phyloP scores from a whole-genome alignment of 352 stramenopile genomes.

The Peronospora destructor region DNA sequence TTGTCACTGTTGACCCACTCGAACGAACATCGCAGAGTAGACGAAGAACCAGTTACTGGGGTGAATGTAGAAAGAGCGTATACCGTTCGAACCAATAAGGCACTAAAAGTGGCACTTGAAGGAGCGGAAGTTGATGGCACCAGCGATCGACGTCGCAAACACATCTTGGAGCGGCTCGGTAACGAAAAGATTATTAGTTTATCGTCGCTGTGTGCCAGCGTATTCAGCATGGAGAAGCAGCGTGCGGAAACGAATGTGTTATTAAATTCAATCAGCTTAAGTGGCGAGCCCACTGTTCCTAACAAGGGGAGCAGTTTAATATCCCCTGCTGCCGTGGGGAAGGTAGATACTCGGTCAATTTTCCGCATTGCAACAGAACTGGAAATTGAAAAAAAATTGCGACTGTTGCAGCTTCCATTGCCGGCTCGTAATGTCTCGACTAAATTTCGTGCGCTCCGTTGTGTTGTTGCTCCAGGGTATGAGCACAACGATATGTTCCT shows the following conservation, averaged over 20 bases:
- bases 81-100: slow-evolving; percentile 43
- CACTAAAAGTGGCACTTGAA: slow-evolving; percentile 54
- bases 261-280: slow-evolving; percentile 3
- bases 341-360: slow-evolving; percentile 67
- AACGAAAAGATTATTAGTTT: slow-evolving; percentile 75
- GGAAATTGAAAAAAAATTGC: slow-evolving; percentile 41
- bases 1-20: slow-evolving; percentile 3
- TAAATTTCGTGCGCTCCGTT: slow-evolving; percentile 68
- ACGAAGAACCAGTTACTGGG: slow-evolving; percentile 1
- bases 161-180: slow-evolving; percentile 54
- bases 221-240: slow-evolving; percentile 64
- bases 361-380: slow-evolving; percentile 60
- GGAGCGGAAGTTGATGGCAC: slow-evolving; percentile 54
- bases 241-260: slow-evolving; percentile 17
- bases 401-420: slow-evolving; percentile 56
- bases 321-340: slow-evolving; percentile 33
- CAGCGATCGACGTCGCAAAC: slow-evolving; percentile 42
- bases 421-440: slow-evolving; percentile 72
- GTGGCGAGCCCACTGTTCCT: slow-evolving; percentile 6
- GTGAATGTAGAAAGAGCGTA: slow-evolving; percentile 24
- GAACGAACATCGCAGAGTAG: slow-evolving; percentile 6
- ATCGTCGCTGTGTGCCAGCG: slow-evolving; percentile 64
- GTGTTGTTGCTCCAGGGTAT: slow-evolving; percentile 55
- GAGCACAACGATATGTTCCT: slow-evolving; percentile 67
- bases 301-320: slow-evolving; percentile 16